Evolutionary conservation across 2,329 filamentous ascomycete genomes (phyloP).

Genomic region (Pestalotiopsis sp.): DNA sequence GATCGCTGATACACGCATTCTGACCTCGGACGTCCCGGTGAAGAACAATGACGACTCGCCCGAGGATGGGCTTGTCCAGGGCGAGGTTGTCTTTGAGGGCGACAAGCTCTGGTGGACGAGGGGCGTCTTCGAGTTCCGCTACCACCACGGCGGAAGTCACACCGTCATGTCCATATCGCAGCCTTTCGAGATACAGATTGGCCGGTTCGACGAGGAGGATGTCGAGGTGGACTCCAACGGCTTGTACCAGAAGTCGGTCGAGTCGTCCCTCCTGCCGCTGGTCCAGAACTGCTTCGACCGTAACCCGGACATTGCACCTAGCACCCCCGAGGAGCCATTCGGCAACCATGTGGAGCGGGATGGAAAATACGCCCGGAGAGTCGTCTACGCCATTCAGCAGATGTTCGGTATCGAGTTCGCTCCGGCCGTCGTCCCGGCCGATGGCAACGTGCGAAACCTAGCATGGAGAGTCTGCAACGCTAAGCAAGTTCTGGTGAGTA

Average conservation of each 20-base stretch:
- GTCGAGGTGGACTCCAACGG: slow-evolving; percentile 61
- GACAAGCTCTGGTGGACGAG: slow-evolving; percentile 98
- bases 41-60: slow-evolving; percentile 49
- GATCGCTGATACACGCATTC: slow-evolving; percentile 75
- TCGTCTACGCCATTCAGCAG: slow-evolving; percentile 92
- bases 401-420: slow-evolving; percentile 99
- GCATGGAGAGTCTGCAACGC: slow-evolving; percentile 96
- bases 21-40: slow-evolving; percentile 67
- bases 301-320: slow-evolving; percentile 87
- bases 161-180: slow-evolving; percentile 92
- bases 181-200: slow-evolving; percentile 88
- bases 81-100: slow-evolving; percentile 85
- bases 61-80: slow-evolving; percentile 66
- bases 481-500: slow-evolving; percentile 85
- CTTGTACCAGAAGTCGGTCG: slow-evolving; percentile 70
- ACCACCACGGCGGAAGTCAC: slow-evolving; percentile 92
- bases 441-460: slow-evolving; percentile 87
- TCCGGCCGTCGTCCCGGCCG: slow-evolving; percentile 86
- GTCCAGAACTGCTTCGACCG: slow-evolving; percentile 92
- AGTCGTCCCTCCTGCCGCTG: slow-evolving; percentile 77
- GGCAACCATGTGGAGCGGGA: slow-evolving; percentile 84
- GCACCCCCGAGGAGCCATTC: slow-evolving; percentile 77
- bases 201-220: slow-evolving; percentile 77
- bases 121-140: slow-evolving; percentile 94
- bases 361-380: slow-evolving; percentile 83